phyloP scores from a whole-genome alignment of 768 basidiomycete species.

The Thelephora aurantiotincta region DNA sequence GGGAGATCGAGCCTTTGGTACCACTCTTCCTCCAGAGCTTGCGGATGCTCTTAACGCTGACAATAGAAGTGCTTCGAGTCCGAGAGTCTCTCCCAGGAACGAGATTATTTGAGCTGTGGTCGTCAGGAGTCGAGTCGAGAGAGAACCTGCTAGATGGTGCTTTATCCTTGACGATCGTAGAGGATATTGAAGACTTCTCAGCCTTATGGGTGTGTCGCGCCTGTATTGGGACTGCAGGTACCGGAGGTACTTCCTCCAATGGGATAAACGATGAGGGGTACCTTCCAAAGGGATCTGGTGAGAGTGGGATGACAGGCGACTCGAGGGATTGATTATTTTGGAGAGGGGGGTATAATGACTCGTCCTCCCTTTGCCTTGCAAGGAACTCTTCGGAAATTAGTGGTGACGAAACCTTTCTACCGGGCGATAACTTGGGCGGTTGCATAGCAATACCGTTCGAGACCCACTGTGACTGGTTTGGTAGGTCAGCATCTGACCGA shows the following conservation, averaged over 20 bases:
- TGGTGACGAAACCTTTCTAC: conserved; percentile 21
- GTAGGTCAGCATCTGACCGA: conserved; percentile 17
- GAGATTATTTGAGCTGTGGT: conserved; percentile 13
- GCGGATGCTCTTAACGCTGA: conserved; percentile 61
- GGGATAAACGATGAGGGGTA: conserved; percentile 32
- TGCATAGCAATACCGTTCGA: conserved; percentile 56
- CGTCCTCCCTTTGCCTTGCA: conserved; percentile 31
- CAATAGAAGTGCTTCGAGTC: conserved; percentile 34
- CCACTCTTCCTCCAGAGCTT: conserved; percentile 70
- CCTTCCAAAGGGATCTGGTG: conserved; percentile 72
- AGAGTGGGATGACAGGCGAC: conserved; percentile 67
- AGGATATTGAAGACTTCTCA: conserved; percentile 7
- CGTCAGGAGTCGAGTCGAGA: conserved; percentile 44
- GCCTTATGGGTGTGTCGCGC: conserved; percentile 2
- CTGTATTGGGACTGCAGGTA: conserved; percentile 2
- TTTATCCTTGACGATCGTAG: neutral
- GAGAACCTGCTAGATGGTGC: conserved; percentile 46
- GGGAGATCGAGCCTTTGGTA: conserved; percentile 20
- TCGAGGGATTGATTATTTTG: conserved; percentile 10
- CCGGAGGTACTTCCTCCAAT: neutral
- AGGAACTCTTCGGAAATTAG: conserved; percentile 28
- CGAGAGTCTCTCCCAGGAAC: conserved; percentile 12
- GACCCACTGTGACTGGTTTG: conserved; percentile 47
- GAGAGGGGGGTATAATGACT: conserved; percentile 30
- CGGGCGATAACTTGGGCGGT: conserved; percentile 31